A percentile compares a stretch with the other conserved stretches of the same genome.
These are phyloP conservation scores for Cutaneotrichosporon arboriforme DNA, from an alignment of 1,284 basidiomycete genomes.

Conservation along the genomic window DNA sequence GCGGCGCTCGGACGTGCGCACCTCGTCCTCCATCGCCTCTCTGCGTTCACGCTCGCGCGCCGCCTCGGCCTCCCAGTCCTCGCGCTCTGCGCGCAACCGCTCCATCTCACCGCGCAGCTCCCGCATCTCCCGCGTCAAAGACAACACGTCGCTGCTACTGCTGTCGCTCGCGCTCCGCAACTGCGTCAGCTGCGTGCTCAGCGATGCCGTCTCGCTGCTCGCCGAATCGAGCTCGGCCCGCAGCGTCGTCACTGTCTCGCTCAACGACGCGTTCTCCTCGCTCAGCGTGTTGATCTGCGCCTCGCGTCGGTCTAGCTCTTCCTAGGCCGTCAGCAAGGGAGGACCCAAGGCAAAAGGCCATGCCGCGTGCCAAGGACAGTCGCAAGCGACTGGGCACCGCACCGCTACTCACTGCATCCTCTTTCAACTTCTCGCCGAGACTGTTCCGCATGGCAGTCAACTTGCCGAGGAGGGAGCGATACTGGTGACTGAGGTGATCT, in stretches of 20 bases:
- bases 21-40: conserved; percentile 60
- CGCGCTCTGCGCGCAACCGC: conserved; percentile 71
- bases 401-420: conserved; percentile 69
- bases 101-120: conserved; percentile 78
- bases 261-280: conserved; percentile 68
- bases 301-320: conserved; percentile 89
- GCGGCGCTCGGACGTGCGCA: conserved; percentile 61
- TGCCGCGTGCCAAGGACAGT: too few species aligned
- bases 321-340: conserved; percentile 54
- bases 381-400: background rate
- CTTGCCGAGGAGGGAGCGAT: conserved; percentile 78
- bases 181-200: conserved; percentile 62
- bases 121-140: conserved; percentile 72
- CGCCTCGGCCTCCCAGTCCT: conserved; percentile 78
- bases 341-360: background rate
- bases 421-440: conserved; percentile 86
- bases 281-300: conserved; percentile 69
- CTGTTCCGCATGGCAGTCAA: conserved; percentile 88
- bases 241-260: conserved; percentile 63
- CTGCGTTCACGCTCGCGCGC: conserved; percentile 65
- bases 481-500: conserved; percentile 75
- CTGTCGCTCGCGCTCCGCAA: conserved; percentile 50
- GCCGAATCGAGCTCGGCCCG: conserved; percentile 69
- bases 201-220: conserved; percentile 64
- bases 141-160: conserved; percentile 62